A percentile compares a stretch with the other conserved stretches of the same genome.
These are phyloP conservation scores for Solanum hybrid DNA, from an alignment of 305 asterid genomes.

Conservation along the genomic window DNA sequence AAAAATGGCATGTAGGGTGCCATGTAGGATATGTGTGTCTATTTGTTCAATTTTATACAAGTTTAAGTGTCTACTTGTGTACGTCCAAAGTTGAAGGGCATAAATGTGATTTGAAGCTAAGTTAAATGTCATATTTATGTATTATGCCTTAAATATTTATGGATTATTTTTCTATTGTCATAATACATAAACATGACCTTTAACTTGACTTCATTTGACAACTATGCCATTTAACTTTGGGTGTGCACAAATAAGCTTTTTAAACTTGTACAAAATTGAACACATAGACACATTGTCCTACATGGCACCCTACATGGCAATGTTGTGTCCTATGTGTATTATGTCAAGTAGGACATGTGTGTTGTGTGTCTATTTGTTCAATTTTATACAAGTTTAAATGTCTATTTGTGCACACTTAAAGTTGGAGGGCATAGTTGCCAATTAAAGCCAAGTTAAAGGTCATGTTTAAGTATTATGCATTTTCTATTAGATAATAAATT, in stretches of 20 bases:
- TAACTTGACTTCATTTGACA: neutral
- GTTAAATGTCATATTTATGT: too few relatives aligned
- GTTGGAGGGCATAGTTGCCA: neutral
- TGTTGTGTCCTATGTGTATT: neutral
- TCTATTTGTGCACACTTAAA: too few relatives aligned
- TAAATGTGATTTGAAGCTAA: too few relatives aligned
- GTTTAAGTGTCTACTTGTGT: too few relatives aligned
- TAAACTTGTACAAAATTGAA: neutral
- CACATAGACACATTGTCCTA: neutral
- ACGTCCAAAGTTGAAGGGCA: too few relatives aligned
- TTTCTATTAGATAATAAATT: neutral
- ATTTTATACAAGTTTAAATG: too few relatives aligned
- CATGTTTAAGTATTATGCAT: neutral
- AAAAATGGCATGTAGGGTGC: too few relatives aligned
- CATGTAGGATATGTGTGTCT: too few relatives aligned
- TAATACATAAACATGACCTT: neutral
- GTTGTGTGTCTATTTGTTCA: too few relatives aligned
- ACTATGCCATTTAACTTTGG: neutral
- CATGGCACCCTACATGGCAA: neutral
- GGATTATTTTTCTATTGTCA: neutral
- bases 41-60: too few relatives aligned
- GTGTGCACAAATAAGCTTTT: neutral
- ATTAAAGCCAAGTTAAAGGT: neutral
- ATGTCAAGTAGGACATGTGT: too few relatives aligned
- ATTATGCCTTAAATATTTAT: too few relatives aligned